phyloP scores from a whole-genome alignment of 2,329 filamentous ascomycete species.

The Aureobasidium vineae region DNA sequence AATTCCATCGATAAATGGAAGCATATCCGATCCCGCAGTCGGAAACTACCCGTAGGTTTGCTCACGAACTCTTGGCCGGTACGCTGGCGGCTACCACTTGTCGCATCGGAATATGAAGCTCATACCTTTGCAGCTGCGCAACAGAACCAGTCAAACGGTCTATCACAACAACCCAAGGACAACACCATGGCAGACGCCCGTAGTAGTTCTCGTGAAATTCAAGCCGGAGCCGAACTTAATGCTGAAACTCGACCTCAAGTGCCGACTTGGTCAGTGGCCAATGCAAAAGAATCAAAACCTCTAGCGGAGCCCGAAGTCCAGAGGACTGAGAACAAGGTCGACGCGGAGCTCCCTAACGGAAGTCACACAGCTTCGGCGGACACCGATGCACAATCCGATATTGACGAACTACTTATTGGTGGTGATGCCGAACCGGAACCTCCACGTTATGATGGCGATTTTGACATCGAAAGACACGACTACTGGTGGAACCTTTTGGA shows the following conservation, averaged over 20 bases:
- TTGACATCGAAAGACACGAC: slow-evolving; percentile 24
- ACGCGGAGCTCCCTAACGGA: background rate
- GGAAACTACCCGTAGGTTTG: slow-evolving; percentile 3
- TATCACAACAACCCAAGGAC: background rate
- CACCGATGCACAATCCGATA: slow-evolving; percentile 17
- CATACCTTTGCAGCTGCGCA: background rate
- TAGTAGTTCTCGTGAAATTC: background rate
- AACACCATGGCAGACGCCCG: background rate
- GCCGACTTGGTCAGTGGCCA: slow-evolving; percentile 20
- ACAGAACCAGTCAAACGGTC: background rate
- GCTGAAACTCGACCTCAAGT: slow-evolving; percentile 8
- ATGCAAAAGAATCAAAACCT: slow-evolving; percentile 15
- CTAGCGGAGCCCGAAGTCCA: background rate
- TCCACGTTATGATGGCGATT: slow-evolving; percentile 21
- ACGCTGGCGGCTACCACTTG: background rate
- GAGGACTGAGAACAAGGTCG: background rate
- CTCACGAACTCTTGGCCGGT: slow-evolving; percentile 4
- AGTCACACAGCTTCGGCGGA: slow-evolving; percentile 5
- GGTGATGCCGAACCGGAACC: slow-evolving; percentile 23
- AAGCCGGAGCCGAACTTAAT: background rate
- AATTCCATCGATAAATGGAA: slow-evolving; percentile 13
- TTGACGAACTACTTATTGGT: slow-evolving; percentile 9
- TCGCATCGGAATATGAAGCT: background rate
- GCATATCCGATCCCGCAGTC: background rate
- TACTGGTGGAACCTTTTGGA: slow-evolving; percentile 25